Base-by-base conservation (phyloP, 2,329 filamentous ascomycete species). In the Bimuria novae-zelandiae region DNA sequence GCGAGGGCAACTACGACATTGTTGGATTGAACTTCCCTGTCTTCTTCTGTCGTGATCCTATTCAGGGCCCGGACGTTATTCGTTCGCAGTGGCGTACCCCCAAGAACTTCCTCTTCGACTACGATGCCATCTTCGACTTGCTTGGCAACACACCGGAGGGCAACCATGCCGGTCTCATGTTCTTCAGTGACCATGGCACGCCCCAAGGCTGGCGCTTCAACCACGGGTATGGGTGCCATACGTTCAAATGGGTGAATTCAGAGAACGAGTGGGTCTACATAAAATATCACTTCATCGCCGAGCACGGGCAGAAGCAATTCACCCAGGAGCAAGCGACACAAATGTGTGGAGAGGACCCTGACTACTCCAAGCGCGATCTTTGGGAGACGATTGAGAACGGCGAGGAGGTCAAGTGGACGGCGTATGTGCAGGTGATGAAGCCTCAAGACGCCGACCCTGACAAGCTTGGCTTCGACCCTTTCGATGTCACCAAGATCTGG, bases 401-500 rank as follows among this genome's bases (percentile, higher is more conserved):
- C 4, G 68, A 82, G 22, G 77, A 68, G 49, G 80, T 80, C 0
- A 71, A 68, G 3, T 84, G 82, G 82, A 80, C 77, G 7, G 66
- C 82, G 7, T 80, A 77, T 56, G 65, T 84, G 1, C 82, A 86
- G 66, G 75, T 81, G 35, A 83, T 86, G 75, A 73, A 76, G 6
- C 79, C 81, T 0, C 70, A 79, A 49, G 73, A 83, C 36, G 81
- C 80, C 2, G 78, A 80, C 46, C 76, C 59, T 0, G 78, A 78
- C 52, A 78, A 40, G 36, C 36, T 40, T 12, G 36, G 36, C 12
- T 40, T 40, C 36, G 36, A 82, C 50, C 75, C 84, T 40, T 84
- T 85, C 59, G 84, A 86, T 60, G 74, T 80, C 30, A 85, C 82
- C 11, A 80, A 83, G 54, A 75, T 79, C 23, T 83, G 81, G 81